Percentiles rank a stretch among this genome's conserved stretches.
Conservation (phyloP, 495 filamentous ascomycete species). For the Aspergillus panamensis region DNA sequence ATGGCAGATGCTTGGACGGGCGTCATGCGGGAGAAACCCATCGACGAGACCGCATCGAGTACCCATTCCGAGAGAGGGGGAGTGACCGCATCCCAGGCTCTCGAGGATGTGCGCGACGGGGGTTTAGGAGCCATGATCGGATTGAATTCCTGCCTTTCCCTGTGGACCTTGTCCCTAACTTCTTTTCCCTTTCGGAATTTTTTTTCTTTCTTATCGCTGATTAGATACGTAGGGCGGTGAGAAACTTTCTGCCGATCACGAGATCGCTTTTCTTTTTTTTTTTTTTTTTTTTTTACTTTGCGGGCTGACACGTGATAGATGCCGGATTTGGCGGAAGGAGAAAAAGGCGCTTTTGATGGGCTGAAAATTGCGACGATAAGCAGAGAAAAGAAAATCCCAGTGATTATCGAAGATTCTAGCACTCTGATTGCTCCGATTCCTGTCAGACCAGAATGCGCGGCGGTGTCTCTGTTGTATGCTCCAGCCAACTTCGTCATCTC, state of each 20-base stretch:
- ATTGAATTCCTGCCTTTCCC: background rate
- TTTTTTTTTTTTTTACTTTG: background rate
- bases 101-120: constrained; percentile 34
- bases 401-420: background rate
- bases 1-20: constrained; percentile 94
- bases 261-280: background rate
- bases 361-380: constrained; percentile 10
- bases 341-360: constrained; percentile 1
- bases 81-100: constrained; percentile 77
- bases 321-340: constrained; percentile 14
- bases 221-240: constrained; percentile 29
- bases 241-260: constrained; percentile 14
- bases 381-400: background rate
- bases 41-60: constrained; percentile 73
- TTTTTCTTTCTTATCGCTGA: constrained; percentile 24
- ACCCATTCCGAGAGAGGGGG: constrained; percentile 87
- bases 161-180: background rate
- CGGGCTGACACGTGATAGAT: constrained; percentile 8
- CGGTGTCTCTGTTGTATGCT: constrained; percentile 20
- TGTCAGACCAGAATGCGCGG: constrained; percentile 16
- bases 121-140: constrained; percentile 39
- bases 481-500: constrained; percentile 9
- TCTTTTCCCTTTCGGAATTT: constrained; percentile 4
- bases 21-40: constrained; percentile 86
- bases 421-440: constrained; percentile 2